phyloP scores from a whole-genome alignment of 345 rosid species.

The Dimocarpus longan region DNA sequence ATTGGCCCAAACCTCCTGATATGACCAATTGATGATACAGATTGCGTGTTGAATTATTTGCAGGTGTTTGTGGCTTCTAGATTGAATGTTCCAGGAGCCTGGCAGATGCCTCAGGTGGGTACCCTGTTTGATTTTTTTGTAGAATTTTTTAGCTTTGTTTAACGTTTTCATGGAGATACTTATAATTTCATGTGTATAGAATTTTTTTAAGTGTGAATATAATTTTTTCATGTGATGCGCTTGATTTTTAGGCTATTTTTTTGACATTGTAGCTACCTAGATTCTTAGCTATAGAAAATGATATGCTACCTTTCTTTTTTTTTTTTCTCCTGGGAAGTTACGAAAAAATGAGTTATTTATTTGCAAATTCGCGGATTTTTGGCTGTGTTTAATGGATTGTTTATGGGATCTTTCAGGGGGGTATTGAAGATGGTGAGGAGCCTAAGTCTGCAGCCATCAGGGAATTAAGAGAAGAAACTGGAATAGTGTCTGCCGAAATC shows the following conservation, averaged over 20 bases:
- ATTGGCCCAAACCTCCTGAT: no score
- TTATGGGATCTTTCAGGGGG: conserved; percentile 56
- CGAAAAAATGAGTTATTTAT: neutral
- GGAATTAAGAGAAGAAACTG: conserved; percentile 93
- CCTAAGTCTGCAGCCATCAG: conserved; percentile 88
- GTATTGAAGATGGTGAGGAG: conserved; percentile 93
- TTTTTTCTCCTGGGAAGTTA: neutral
- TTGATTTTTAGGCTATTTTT: neutral
- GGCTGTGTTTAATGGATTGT: neutral
- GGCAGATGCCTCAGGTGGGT: conserved; percentile 99
- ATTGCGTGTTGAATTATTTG: conserved; percentile 18
- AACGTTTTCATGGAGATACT: neutral
- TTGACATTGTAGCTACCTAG: neutral
- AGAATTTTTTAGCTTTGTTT: neutral
- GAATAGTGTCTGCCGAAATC: conserved; percentile 78
- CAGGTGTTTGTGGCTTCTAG: conserved; percentile 97
- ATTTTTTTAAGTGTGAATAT: no score
- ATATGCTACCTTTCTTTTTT: neutral
- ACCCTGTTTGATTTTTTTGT: neutral
- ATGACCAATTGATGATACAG: no score
- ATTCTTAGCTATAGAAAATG: neutral
- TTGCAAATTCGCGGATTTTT: neutral
- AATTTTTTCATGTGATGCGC: neutral
- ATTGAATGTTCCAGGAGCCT: conserved; percentile 98
- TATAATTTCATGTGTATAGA: neutral